A percentile compares a stretch with the other conserved stretches of the same genome.
Evolutionary conservation across 805 yeast species (phyloP).

Genomic region (Kluyveromyces wickerhamii): DNA sequence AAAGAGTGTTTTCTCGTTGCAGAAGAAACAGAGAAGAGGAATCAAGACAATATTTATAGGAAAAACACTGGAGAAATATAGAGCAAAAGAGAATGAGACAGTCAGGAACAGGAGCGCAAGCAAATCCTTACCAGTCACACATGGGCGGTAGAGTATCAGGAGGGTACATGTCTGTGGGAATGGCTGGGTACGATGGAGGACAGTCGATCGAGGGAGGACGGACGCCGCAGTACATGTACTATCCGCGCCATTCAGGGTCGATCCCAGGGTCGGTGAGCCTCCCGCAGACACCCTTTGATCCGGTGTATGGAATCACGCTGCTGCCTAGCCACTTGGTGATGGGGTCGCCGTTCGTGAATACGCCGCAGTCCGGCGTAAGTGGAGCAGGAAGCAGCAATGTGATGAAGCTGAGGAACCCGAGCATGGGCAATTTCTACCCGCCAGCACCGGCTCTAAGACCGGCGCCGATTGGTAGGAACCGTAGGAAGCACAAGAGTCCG

Average conservation of each 20-base stretch:
- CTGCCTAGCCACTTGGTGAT: constrained; percentile 55
- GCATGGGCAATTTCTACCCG: background rate
- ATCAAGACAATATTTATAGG: no score
- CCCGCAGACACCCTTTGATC: constrained; percentile 52
- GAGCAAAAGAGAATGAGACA: no score
- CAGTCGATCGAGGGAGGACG: background rate
- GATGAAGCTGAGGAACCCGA: constrained; percentile 1
- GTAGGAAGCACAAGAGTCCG: no score
- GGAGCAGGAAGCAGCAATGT: background rate
- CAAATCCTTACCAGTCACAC: background rate
- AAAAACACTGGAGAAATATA: no score
- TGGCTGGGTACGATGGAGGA: no score
- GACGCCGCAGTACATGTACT: constrained; percentile 11
- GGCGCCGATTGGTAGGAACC: constrained; percentile 1
- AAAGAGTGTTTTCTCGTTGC: no score
- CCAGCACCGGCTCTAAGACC: constrained; percentile 2
- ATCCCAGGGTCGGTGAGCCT: constrained; percentile 9
- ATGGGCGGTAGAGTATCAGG: no score
- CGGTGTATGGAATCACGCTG: constrained; percentile 51
- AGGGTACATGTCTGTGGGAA: no score
- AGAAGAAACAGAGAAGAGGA: no score
- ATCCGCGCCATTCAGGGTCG: constrained; percentile 14
- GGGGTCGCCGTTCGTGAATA: constrained; percentile 48
- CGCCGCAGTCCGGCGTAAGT: constrained; percentile 19
- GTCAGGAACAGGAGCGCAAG: background rate